Evolutionary conservation across 2,329 filamentous ascomycete species (phyloP), one percentile per base, ranked within the genome.

Genomic region (Cryoendolithus antarcticus): DNA sequence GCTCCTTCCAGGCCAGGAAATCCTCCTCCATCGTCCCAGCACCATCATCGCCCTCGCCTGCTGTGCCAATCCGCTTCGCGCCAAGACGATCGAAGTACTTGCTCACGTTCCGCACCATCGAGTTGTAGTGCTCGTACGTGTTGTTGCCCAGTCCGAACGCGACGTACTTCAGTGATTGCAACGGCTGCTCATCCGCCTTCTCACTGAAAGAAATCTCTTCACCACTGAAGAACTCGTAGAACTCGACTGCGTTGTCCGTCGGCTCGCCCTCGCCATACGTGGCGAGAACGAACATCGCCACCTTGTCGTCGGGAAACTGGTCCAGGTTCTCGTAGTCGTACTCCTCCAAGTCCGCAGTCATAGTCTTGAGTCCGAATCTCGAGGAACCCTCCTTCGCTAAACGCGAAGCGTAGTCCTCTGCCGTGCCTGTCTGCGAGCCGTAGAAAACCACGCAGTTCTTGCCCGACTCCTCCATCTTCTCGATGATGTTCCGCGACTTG

Each of bases 1-100:
- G 88, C 56, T 98, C 91, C 68, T 98, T 98, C 91, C 91, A 98
- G 49, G 89, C 85, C 54, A 98, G 67, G 63, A 96, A 98, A 57
- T 98, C 93, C 66, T 98, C 93, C 66, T 98, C 91, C 93, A 98
- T 98, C 41, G 91, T 98, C 45, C 93, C 91, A 48, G 91, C 88
- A 48, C 93, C 91, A 60, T 98, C 91, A 55, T 98, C 91, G 55
- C 91, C 91, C 67, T 96, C 89, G 52, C 93, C 91, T 40, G 88
- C 86, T 42, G 79, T 71, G 34, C 91, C 88, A 50, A 98, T 85
- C 50, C 86, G 75, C 56, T 78, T 72, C 9, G 83, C 91, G 44
- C 91, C 91, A 12, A 93, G 71, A 55, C 83, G 89, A 56, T 77
- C 71, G 43, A 98, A 69, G 45, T 78, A 79, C 60, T 82, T 78